A percentile compares a stretch with the other conserved stretches of the same genome.
These are phyloP conservation scores for Aspergillus persii DNA, from an alignment of 2,329 filamentous ascomycete species.

Conservation along the genomic window DNA sequence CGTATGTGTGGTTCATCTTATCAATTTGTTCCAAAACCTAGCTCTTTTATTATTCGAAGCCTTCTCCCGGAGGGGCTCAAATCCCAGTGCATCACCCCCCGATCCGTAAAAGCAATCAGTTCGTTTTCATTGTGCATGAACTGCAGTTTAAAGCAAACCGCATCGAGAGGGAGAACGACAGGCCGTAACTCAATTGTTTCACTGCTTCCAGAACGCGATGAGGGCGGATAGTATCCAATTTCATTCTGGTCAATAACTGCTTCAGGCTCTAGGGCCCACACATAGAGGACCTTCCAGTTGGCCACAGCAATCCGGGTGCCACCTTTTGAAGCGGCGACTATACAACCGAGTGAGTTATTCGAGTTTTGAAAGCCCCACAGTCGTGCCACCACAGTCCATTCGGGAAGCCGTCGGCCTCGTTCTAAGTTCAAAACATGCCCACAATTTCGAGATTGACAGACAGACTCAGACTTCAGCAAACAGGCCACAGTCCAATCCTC, in stretches of 20 bases:
- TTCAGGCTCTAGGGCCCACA: conserved; percentile 42
- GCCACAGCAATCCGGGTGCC: conserved; percentile 43
- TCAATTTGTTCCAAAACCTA: conserved; percentile 4
- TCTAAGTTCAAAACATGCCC: conserved; percentile 37
- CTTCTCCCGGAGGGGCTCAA: conserved; percentile 31
- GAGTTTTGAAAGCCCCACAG: conserved; percentile 35
- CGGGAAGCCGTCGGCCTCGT: conserved; percentile 37
- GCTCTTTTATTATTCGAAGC: conserved; percentile 14
- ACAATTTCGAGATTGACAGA: conserved; percentile 28
- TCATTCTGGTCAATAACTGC: conserved; percentile 33
- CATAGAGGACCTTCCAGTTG: conserved; percentile 41
- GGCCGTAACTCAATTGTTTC: conserved; percentile 32
- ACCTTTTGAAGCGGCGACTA: conserved; percentile 33
- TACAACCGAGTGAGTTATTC: conserved; percentile 38
- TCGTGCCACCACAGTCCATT: conserved; percentile 37
- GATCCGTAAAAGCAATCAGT: conserved; percentile 42
- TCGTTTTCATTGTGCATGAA: conserved; percentile 39
- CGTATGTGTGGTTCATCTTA: not conserved
- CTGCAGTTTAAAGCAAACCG: conserved; percentile 38
- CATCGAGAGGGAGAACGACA: conserved; percentile 32
- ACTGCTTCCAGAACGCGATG: conserved; percentile 20
- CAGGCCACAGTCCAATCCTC: conserved; percentile 38
- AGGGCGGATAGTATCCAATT: conserved; percentile 32
- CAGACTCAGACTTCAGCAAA: conserved; percentile 35
- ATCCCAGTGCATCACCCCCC: conserved; percentile 40